These are phyloP conservation scores for Verticillium zaregamsianum DNA, from an alignment of 2,329 filamentous ascomycete species.

Conservation along the genomic window DNA sequence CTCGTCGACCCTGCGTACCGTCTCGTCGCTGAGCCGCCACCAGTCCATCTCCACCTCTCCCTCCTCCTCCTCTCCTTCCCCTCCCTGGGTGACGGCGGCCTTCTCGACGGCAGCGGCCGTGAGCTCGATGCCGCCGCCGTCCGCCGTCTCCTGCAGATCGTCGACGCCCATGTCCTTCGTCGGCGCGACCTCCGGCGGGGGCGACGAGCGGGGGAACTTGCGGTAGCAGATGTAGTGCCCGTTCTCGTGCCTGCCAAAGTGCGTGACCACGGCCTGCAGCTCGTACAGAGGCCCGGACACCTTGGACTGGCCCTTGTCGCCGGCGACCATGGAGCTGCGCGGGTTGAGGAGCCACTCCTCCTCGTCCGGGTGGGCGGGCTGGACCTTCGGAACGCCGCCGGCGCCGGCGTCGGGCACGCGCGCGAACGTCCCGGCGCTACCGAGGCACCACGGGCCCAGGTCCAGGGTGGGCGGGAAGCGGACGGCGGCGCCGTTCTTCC, in stretches of 20 bases:
- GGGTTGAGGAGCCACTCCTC: constrained; percentile 72
- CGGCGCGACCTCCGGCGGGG: constrained; percentile 7
- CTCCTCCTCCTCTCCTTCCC: not conserved
- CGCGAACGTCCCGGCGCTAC: constrained; percentile 38
- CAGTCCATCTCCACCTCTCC: constrained; percentile 52
- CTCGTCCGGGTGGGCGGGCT: constrained; percentile 17
- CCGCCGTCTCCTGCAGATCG: not conserved
- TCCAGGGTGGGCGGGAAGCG: constrained; percentile 72
- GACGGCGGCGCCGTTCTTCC: constrained; percentile 80
- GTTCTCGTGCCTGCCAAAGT: constrained; percentile 88
- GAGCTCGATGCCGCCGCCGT: not conserved
- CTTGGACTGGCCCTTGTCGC: constrained; percentile 43
- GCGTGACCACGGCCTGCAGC: constrained; percentile 79
- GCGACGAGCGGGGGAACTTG: constrained; percentile 49
- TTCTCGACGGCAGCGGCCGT: not conserved
- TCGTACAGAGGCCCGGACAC: constrained; percentile 64
- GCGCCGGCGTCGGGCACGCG: constrained; percentile 14
- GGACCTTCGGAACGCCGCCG: constrained; percentile 15
- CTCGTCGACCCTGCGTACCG: constrained; percentile 71
- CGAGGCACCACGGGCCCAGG: constrained; percentile 80
- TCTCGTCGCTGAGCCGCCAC: constrained; percentile 91
- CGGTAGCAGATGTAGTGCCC: constrained; percentile 94
- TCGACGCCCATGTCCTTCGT: constrained; percentile 14
- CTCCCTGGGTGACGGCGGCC: not conserved
- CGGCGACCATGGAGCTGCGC: constrained; percentile 67